Evolutionary conservation across 805 yeast genomes (phyloP).

Genomic region (Yarrowia porcina): DNA sequence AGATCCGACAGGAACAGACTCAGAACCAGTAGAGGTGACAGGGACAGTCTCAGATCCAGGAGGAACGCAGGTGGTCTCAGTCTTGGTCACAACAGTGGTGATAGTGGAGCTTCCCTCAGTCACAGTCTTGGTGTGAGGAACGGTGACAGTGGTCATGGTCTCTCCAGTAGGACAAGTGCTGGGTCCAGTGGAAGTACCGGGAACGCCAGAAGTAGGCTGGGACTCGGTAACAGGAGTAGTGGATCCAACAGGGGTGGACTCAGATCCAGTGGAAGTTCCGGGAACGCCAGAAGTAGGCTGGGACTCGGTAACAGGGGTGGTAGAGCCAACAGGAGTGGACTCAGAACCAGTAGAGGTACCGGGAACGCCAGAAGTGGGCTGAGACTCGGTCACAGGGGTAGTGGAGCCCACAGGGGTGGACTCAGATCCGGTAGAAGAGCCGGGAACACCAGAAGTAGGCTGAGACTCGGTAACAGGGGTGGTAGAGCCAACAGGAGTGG

Average conservation of each 20-base stretch:
- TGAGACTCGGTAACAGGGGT: neutral
- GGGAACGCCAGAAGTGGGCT: too few relatives aligned
- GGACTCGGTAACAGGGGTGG: too few relatives aligned
- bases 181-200: neutral
- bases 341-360: too few relatives aligned
- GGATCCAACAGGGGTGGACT: too few relatives aligned
- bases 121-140: neutral
- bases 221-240: neutral
- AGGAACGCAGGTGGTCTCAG: neutral
- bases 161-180: neutral
- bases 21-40: too few relatives aligned
- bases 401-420: too few relatives aligned
- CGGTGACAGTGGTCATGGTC: neutral
- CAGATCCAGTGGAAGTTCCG: too few relatives aligned
- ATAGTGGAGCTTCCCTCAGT: neutral
- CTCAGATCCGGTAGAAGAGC: neutral
- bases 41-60: neutral
- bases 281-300: too few relatives aligned
- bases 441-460: neutral
- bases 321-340: too few relatives aligned
- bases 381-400: too few relatives aligned
- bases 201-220: too few relatives aligned
- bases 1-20: neutral
- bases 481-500: neutral
- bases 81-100: conserved; percentile 2